Evolutionary conservation across 2,329 filamentous ascomycete genomes (phyloP).

Genomic region (Amesomyces nigricolor): DNA sequence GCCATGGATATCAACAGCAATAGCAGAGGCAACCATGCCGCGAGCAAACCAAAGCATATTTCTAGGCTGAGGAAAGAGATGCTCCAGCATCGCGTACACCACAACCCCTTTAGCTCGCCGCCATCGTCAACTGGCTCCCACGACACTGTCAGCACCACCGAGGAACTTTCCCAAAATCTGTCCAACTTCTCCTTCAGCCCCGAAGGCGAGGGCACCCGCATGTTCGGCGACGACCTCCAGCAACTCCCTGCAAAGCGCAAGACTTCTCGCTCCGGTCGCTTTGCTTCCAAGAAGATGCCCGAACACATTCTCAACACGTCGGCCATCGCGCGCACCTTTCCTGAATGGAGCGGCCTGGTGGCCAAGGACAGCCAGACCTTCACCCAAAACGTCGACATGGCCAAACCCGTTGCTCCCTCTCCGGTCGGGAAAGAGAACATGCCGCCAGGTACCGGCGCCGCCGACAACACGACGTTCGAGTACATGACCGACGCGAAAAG

Average conservation of each 20-base stretch:
- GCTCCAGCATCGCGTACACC: slow-evolving; percentile 43
- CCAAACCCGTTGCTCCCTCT: slow-evolving; percentile 34
- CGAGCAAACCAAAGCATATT: slow-evolving; percentile 26
- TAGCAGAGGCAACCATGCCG: slow-evolving; percentile 20
- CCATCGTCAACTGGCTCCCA: slow-evolving; percentile 54
- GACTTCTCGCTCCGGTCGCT: slow-evolving; percentile 25
- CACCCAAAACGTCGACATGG: slow-evolving; percentile 21
- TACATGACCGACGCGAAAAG: slow-evolving; percentile 34
- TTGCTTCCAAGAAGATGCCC: slow-evolving; percentile 24
- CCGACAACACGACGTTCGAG: slow-evolving; percentile 40
- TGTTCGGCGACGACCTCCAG: slow-evolving; percentile 43
- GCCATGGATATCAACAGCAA: slow-evolving; percentile 27
- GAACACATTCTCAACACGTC: slow-evolving; percentile 34
- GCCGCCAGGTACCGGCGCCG: slow-evolving; percentile 34
- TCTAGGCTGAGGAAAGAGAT: slow-evolving; percentile 40
- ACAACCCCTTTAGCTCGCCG: slow-evolving; percentile 53
- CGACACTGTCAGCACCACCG: slow-evolving; percentile 49
- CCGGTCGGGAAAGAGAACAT: slow-evolving; percentile 43
- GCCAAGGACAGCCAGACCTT: slow-evolving; percentile 23
- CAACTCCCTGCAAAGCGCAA: slow-evolving; percentile 21
- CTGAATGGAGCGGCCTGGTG: slow-evolving; percentile 39
- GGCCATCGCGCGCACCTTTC: slow-evolving; percentile 43
- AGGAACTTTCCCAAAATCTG: slow-evolving; percentile 47
- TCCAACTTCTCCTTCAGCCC: slow-evolving; percentile 49
- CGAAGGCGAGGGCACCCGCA: slow-evolving; percentile 50